Base-by-base conservation (phyloP, 441 rosid species). In the Aleurites moluccanus region DNA sequence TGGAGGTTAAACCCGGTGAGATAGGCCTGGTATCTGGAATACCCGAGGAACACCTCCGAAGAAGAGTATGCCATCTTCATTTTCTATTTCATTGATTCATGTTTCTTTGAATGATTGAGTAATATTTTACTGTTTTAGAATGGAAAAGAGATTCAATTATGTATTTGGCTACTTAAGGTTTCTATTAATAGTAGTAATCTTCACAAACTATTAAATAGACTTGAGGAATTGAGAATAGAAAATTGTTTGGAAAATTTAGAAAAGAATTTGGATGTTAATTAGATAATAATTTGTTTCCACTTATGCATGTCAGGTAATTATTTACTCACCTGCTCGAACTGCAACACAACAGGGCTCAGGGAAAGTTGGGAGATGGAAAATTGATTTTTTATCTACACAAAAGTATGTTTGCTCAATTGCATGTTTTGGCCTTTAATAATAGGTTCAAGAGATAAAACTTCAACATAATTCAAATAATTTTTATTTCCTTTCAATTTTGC, bases 331-430 rank as follows among this genome's bases (percentile, higher is more conserved):
- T 27, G 94, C 97, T 28, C 90, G 97, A 84, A 85, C 94, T 38
- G 97, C 99, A 49, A 55, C 93, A 16, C 98, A 92, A 73, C 96
- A 90, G 85, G 97, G 98, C 79, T 92, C 97, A 65, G 97, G 98
- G 72, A 89, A 93, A 80, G 83, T 89, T 82, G 97, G 98, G 44
- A 88, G 83, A 83, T 90, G 95, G 98, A 89, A 86, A 77, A 92
- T 96, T 78, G 82, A 92, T 85, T 93, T 95, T 69, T 20, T 96
- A 75, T 92, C 99, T 21, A 91, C 91, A 25, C 88, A 89, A 14
- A 96, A 93, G 96, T 93, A 89, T 60, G 80, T 28, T 73, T 30
- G n/a, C 25, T 28, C 27, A 45, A 25, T 57, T 40, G 6, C 63
- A 25, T 57, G 8, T 10, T 45, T 66, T 67, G 15, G 23, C 49